Percentiles rank a stretch among this genome's conserved stretches.
Evolutionary conservation across 2,329 filamentous ascomycete genomes (phyloP).

Genomic region (Fusarium nygamai): DNA sequence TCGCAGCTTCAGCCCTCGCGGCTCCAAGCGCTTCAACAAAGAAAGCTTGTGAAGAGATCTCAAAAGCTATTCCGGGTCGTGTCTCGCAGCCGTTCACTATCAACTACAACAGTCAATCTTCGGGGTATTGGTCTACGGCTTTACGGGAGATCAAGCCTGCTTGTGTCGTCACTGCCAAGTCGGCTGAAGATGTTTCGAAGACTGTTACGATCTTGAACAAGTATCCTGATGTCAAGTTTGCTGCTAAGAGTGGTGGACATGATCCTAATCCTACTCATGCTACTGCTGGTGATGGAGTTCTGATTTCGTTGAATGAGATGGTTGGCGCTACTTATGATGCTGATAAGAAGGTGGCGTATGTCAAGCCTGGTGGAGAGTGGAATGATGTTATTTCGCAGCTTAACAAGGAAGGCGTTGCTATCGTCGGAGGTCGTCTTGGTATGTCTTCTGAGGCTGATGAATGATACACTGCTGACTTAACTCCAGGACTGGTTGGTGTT

Average conservation of each 20-base stretch:
- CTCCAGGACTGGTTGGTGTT: constrained; percentile 4
- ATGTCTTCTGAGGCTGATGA: accelerated
- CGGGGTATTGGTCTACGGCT: constrained; percentile 5
- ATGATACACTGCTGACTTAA: accelerated
- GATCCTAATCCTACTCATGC: constrained; percentile 18
- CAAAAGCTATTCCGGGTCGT: not conserved
- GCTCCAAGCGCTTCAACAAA: not conserved
- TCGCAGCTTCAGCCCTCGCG: constrained; percentile 11
- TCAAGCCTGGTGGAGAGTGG: constrained; percentile 26
- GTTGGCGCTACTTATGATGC: constrained; percentile 6
- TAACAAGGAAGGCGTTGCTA: not conserved
- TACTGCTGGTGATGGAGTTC: constrained; percentile 1
- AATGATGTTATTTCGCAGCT: constrained; percentile 18
- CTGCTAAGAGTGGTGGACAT: constrained; percentile 16
- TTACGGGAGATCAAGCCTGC: constrained; percentile 5
- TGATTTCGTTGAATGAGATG: constrained; percentile 14
- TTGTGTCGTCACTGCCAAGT: constrained; percentile 1
- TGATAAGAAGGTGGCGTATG: constrained; percentile 8
- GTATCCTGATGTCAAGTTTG: constrained; percentile 19
- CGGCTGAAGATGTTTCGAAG: not conserved
- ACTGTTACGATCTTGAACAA: constrained; percentile 17
- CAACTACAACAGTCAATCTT: not conserved
- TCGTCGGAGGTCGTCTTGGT: constrained; percentile 9
- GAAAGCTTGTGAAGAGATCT: constrained; percentile 14
- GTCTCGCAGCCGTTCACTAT: not conserved